A percentile compares a stretch with the other conserved stretches of the same genome.
phyloP scores from a whole-genome alignment of 140 eudicot genomes.

The Flaveria floridana region DNA sequence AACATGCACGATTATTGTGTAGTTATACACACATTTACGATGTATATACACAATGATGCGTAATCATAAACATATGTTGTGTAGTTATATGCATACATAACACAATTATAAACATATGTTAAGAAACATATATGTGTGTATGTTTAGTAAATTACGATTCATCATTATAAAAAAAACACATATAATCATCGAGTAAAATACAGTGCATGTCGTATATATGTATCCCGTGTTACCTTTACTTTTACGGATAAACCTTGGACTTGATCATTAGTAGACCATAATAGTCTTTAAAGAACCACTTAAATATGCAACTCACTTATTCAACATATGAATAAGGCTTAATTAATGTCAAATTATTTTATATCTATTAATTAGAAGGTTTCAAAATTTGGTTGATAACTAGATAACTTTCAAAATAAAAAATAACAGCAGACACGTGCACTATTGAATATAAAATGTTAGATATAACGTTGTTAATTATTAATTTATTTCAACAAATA shows the following conservation, averaged over 20 bases:
- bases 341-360: conserved; percentile 1
- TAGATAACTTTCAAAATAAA: not conserved
- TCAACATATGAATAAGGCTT: conserved; percentile 15
- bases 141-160: too few species aligned
- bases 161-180: too few species aligned
- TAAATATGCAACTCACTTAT: not conserved
- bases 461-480: not conserved
- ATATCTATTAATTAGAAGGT: not conserved
- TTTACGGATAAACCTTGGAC: conserved; percentile 32
- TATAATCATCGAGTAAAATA: too few species aligned
- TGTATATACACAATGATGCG: too few species aligned
- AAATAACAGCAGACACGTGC: not conserved
- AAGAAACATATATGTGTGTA: too few species aligned
- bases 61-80: too few species aligned
- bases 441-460: not conserved
- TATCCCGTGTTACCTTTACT: not conserved
- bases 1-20: too few species aligned
- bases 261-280: conserved; percentile 27
- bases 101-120: too few species aligned
- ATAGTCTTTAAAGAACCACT: conserved; percentile 28
- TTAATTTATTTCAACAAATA: not conserved
- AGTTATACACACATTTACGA: too few species aligned
- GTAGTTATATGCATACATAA: too few species aligned
- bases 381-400: not conserved
- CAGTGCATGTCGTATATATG: too few species aligned